phyloP scores from a whole-genome alignment of 345 rosid species.

The Gossypium longicalyx region DNA sequence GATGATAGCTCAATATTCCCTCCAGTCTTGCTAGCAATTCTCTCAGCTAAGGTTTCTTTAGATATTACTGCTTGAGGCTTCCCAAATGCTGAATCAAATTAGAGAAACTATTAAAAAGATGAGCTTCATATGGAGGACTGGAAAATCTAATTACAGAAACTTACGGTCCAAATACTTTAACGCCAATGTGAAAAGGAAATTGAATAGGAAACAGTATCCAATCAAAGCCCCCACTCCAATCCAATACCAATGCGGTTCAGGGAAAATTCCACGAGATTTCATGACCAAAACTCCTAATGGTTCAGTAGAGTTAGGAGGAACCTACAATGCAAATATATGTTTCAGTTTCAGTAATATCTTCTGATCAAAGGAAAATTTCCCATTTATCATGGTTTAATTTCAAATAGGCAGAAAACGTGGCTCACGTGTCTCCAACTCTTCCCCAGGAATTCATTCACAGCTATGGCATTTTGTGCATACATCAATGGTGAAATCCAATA shows the following conservation, averaged over 20 bases:
- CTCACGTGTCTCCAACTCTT: constrained; percentile 57
- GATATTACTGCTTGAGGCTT: constrained; percentile 55
- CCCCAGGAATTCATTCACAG: constrained; percentile 66
- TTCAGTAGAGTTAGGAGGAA: constrained; percentile 46
- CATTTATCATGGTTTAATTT: background rate
- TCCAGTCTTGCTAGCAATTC: constrained; percentile 27
- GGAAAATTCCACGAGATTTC: constrained; percentile 62
- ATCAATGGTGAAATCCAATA: constrained; percentile 66
- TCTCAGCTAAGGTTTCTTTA: constrained; percentile 43
- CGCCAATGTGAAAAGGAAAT: constrained; percentile 64
- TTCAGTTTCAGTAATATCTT: background rate
- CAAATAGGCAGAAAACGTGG: background rate
- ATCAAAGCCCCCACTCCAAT: constrained; percentile 64
- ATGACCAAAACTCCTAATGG: constrained; percentile 64
- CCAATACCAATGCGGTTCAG: constrained; percentile 84
- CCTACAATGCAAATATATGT: constrained; percentile 30
- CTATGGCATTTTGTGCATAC: constrained; percentile 55
- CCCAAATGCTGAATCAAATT: constrained; percentile 46
- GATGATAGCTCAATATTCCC: constrained; percentile 35
- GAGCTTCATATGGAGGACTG: background rate
- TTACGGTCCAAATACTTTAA: constrained; percentile 67
- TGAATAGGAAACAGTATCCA: constrained; percentile 56
- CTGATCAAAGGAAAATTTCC: background rate
- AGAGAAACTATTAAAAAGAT: constrained; percentile 14
- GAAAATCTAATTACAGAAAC: constrained; percentile 22